Evolutionary conservation across 2,329 filamentous ascomycete genomes (phyloP).

Genomic region (Sphaceloma murrayae): DNA sequence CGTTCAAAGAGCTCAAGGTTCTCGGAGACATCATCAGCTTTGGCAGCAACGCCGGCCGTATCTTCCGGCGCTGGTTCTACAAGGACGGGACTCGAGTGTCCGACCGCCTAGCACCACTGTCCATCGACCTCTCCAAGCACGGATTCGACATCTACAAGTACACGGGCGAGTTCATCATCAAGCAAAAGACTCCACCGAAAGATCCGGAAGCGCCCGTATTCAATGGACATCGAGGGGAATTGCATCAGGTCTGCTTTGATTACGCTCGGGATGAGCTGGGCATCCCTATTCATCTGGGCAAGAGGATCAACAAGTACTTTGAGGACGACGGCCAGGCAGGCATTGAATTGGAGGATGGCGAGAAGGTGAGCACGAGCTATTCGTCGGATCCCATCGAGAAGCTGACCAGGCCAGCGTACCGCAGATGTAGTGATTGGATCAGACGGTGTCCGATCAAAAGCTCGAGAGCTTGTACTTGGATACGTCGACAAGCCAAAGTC

Average conservation of each 20-base stretch:
- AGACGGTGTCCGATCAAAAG: constrained; percentile 43
- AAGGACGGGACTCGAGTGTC: constrained; percentile 14
- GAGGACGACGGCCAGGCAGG: constrained; percentile 45
- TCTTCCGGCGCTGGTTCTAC: constrained; percentile 47
- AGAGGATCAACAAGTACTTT: constrained; percentile 45
- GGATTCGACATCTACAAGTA: constrained; percentile 56
- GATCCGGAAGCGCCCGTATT: constrained; percentile 45
- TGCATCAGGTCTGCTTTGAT: constrained; percentile 51
- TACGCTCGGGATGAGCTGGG: constrained; percentile 46
- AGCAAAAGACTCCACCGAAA: constrained; percentile 41
- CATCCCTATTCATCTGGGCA: constrained; percentile 47
- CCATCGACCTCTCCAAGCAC: constrained; percentile 44
- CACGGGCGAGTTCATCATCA: constrained; percentile 51
- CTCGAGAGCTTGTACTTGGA: constrained; percentile 43
- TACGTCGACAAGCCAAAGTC: constrained; percentile 45
- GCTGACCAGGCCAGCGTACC: constrained; percentile 23
- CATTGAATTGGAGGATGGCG: constrained; percentile 42
- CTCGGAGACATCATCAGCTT: constrained; percentile 54
- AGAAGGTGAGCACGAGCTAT: constrained; percentile 30
- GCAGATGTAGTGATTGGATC: constrained; percentile 43
- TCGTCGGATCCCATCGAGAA: neutral
- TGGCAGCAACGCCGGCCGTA: constrained; percentile 50
- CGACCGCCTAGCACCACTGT: constrained; percentile 30
- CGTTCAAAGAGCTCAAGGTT: constrained; percentile 45
- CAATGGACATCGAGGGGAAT: constrained; percentile 52